Conservation (phyloP, 2,329 filamentous ascomycete species). For the Penicillium sp. region DNA sequence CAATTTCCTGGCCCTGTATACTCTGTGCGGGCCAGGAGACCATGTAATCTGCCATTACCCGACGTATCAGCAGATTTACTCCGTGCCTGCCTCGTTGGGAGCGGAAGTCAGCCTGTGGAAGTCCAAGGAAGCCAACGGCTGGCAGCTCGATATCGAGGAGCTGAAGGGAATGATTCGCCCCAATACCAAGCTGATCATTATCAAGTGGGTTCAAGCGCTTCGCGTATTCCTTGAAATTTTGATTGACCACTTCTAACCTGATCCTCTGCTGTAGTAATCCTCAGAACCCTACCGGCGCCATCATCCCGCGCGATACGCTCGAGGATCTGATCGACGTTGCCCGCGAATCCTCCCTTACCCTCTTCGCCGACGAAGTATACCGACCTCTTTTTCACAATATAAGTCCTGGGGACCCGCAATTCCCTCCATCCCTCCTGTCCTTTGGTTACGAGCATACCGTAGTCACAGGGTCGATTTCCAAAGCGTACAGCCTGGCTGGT, state of each 20-base stretch:
- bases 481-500: conserved; percentile 77
- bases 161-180: conserved; percentile 56
- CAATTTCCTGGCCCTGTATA: conserved; percentile 71
- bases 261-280: conserved; percentile 55
- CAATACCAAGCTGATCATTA: conserved; percentile 54
- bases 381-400: conserved; percentile 73
- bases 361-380: conserved; percentile 79
- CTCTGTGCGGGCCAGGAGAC: conserved; percentile 66
- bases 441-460: conserved; percentile 67
- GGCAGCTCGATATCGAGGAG: conserved; percentile 62
- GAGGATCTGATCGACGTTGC: conserved; percentile 60
- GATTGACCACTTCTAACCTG: not conserved
- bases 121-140: conserved; percentile 59
- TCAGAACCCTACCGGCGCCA: conserved; percentile 63
- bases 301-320: conserved; percentile 59
- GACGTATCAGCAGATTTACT: conserved; percentile 79
- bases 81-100: conserved; percentile 66
- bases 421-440: conserved; percentile 64
- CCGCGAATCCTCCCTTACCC: conserved; percentile 55
- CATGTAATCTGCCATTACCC: conserved; percentile 84
- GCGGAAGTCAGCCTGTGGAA: conserved; percentile 75
- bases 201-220: conserved; percentile 44
- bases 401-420: conserved; percentile 48
- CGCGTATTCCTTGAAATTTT: not conserved
- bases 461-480: conserved; percentile 75